Evolutionary conservation across 2,329 filamentous ascomycete species (phyloP), one percentile per base, ranked within the genome.

Genomic region (Microsporum ferrugineum): DNA sequence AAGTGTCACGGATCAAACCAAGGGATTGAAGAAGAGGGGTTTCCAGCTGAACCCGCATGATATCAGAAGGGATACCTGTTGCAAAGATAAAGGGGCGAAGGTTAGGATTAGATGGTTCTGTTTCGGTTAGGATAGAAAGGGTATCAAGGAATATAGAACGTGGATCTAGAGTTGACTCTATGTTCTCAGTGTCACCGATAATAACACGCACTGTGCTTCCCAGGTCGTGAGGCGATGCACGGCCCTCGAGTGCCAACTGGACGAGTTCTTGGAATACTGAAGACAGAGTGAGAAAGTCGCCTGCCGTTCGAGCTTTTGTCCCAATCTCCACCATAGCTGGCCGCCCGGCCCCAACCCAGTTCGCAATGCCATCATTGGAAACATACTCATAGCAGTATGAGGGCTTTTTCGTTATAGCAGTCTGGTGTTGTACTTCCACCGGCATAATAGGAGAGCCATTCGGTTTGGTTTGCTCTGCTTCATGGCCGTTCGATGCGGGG

Each of bases 41-140:
- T 66, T 99, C 94, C n/a, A 99, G 82, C 65, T 91, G 84, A 63
- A 88, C 82, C 60, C 92, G 88, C 81, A 96, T 87, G 29, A 88
- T 77, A 12, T 81, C 76, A 0, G 87, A 80, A 5, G 88, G 84
- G 51, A 97, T 85, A 10, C 80, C 85, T 3, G 89, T 90, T 1
- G 88, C 82, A 58, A 85, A 76, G 58, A 95, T 80, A 66, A 96
- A 85, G 12, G 84, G 79, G 60, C 82, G 83, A 36, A 96, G 77
- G 68, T 76, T 61, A 71, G 79, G 64, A 49, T 79, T 78, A n/a
- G 76, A 75, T 10, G 84, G 79, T 65, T 91, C 87, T 39, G 84
- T 80, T 60, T 95, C 89, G 63, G 88, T 83, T 60, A 94, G 81
- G 62, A 94, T 85, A 2, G 89, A 88, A 39, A 97, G 76, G 0